A percentile compares a stretch with the other conserved stretches of the same genome.
Evolutionary conservation across 2,329 filamentous ascomycete genomes (phyloP).

Genomic region (Biscogniauxia sp.): DNA sequence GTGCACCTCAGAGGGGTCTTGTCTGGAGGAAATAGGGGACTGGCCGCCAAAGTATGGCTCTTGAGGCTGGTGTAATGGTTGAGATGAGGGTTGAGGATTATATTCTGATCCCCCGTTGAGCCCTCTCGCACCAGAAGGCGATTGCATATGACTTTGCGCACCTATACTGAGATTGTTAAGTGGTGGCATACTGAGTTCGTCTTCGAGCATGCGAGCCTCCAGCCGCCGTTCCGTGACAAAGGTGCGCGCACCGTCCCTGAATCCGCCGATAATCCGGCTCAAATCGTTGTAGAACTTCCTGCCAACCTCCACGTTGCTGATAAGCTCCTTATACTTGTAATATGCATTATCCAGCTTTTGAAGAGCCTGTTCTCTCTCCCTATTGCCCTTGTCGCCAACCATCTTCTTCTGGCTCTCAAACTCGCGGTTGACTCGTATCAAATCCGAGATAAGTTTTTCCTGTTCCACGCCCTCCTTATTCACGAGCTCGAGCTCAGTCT

Average conservation of each 20-base stretch:
- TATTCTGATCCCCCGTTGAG: constrained; percentile 8
- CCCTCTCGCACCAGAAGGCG: constrained; percentile 2
- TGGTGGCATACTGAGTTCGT: constrained; percentile 34
- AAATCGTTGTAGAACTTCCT: constrained; percentile 97
- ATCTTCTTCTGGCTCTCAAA: constrained; percentile 71
- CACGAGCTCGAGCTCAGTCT: constrained; percentile 70
- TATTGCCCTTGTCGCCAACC: constrained; percentile 59
- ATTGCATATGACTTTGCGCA: constrained; percentile 7
- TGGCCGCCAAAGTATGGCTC: constrained; percentile 28
- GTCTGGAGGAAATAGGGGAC: constrained; percentile 27
- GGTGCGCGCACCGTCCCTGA: constrained; percentile 70
- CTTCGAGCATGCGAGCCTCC: constrained; percentile 68
- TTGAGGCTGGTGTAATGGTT: constrained; percentile 24
- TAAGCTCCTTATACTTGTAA: constrained; percentile 93
- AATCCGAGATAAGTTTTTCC: constrained; percentile 63
- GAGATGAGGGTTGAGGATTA: constrained; percentile 12
- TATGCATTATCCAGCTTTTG: constrained; percentile 90
- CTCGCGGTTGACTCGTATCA: constrained; percentile 73
- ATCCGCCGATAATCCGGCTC: constrained; percentile 77
- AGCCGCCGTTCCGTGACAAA: constrained; percentile 80
- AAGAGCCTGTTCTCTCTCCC: constrained; percentile 79
- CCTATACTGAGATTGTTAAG: constrained; percentile 27
- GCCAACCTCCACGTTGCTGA: constrained; percentile 85
- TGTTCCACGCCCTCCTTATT: constrained; percentile 74
- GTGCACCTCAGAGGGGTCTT: constrained; percentile 43